Base-by-base conservation (phyloP, 192 early-diverging fungal genomes). In the Glomus cerebriforme region DNA sequence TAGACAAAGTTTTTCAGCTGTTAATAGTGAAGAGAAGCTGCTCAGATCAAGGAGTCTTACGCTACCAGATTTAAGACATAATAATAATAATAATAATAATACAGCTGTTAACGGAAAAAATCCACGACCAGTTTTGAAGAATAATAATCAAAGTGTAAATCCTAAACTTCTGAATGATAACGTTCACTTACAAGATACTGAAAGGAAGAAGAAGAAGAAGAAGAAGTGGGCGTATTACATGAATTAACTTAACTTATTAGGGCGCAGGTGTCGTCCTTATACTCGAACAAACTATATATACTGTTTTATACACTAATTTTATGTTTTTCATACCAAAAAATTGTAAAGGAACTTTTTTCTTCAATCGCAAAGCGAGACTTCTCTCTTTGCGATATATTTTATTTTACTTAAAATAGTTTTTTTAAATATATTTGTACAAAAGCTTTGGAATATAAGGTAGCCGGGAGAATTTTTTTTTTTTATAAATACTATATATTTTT, bases 351-450 rank as follows among this genome's bases (percentile, higher is more conserved):
- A 49, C 47, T 49, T 49, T 49, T 49, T 45, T 49, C 15, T 49
- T 49, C 47, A 13, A 17, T 39, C 47, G 15, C 15, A 49, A 49
- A 17, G 12, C 9, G 65, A 31, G 65, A 67, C 37, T 22, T 67
- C 65, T 67, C 65, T 26, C 65, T 29, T 29, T 24, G 65, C 65
- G 65, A 65, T 35, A 67, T 35, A 31, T 22, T 67, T 67, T 31
- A 67, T 35, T n/a, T 35, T 24, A 34, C 65, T 37, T 22, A 32
- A 67, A 35, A 34, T 22, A 34, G 31, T 35, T 67, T 67, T n/a
- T n/a, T 49, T 49, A 49, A 49, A 67, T 35, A 34, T 67, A 67
- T 35, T 35, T 67, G 32, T 67, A 67, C 65, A 67, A 67, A 67
- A 67, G 34, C 47, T 31, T n/a, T 22, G 27, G 13, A 34, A 67